phyloP scores from a whole-genome alignment of 2,329 filamentous ascomycete species.

The Ophiostoma australiae region DNA sequence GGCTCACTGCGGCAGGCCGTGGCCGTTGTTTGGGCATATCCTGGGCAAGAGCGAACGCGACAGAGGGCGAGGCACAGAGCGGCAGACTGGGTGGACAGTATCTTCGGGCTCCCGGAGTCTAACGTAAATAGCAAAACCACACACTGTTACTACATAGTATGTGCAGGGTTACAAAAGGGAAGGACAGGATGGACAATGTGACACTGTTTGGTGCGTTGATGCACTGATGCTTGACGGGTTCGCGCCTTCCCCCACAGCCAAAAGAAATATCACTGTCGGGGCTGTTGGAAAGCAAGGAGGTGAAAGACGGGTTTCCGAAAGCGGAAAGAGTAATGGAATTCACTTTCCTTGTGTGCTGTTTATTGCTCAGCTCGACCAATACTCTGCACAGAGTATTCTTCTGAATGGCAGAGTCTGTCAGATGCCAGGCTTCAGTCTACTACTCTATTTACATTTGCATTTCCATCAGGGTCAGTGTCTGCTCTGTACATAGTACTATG shows the following conservation, averaged over 20 bases:
- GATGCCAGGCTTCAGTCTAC: background rate
- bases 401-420: background rate
- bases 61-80: background rate
- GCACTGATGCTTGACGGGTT: background rate
- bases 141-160: background rate
- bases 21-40: too few relatives aligned
- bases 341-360: background rate
- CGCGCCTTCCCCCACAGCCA: background rate
- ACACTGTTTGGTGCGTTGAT: background rate
- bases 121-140: background rate
- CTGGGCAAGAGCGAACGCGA: background rate
- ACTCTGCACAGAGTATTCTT: background rate
- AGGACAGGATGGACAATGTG: background rate
- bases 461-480: background rate
- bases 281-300: background rate
- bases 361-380: background rate
- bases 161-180: background rate
- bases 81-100: too few relatives aligned
- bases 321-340: slow-evolving; percentile 13
- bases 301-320: slow-evolving; percentile 14
- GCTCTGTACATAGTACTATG: background rate
- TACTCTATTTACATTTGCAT: background rate
- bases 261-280: background rate
- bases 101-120: background rate
- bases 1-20: background rate